Evolutionary conservation across 2,329 filamentous ascomycete genomes (phyloP), one percentile per base, ranked within the genome.

Genomic region (Fusarium phyllophilum): DNA sequence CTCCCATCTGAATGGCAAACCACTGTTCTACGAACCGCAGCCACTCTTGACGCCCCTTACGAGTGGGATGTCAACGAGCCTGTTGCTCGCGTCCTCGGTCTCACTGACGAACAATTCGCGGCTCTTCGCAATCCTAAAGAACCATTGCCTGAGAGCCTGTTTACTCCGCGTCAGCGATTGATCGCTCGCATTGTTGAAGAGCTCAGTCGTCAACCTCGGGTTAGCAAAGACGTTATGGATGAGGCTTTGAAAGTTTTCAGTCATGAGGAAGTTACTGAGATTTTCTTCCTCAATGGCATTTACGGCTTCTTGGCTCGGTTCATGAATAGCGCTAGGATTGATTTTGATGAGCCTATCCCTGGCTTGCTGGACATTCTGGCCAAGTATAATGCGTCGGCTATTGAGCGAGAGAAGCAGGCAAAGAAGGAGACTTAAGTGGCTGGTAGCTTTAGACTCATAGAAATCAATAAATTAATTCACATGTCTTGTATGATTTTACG

Each of bases 1-100:
- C 60, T 48, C 11, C 57, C 65, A 6, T 52, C 65, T 6, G 65
- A 68, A 24, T 68, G 65, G 65, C 65, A 68, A 24, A 34, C 42
- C 18, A 46, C 44, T n/a, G 65, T 68, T 14, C 18, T 68, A 3
- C 65, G 65, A 3, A 68, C 60, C 2, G 60, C 65, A 9, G 65
- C 60, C 11, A 58, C 54, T 1, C 29, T 68, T 13, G 57, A 64
- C 8, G 60, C 65, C 15, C 65, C 60, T 14, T 68, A 68, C 8
- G 65, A 68, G 6, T 68, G 65, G 65, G 65, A 68, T 9, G 65
- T 64, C 33, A 64, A 68, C 7, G 60, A 68, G 33, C 65, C 65
- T 58, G 65, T 67, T 2, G 65, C 65, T 1, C 51, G 46, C 8
- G 48, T 67, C 33, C 57, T 67, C 5, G 65, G 59, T 17, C 57